A percentile compares a stretch with the other conserved stretches of the same genome.
phyloP scores from a whole-genome alignment of 2,329 filamentous ascomycete species.

The Trichoderma brevicompactum region DNA sequence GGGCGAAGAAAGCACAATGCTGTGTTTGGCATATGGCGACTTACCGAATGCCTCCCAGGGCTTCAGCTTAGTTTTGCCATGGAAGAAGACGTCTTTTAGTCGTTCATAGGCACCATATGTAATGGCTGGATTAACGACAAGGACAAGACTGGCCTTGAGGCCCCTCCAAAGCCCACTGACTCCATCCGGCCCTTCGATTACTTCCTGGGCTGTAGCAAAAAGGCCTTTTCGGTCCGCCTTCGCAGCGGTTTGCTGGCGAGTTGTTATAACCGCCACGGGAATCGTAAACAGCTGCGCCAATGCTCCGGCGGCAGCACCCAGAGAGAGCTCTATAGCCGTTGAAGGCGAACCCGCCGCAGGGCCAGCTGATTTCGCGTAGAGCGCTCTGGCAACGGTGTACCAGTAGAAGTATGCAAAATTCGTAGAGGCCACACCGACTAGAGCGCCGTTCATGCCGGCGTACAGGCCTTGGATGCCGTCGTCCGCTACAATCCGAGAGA shows the following conservation, averaged over 20 bases:
- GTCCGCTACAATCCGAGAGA: constrained; percentile 77
- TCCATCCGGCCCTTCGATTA: constrained; percentile 88
- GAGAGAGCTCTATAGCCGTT: constrained; percentile 78
- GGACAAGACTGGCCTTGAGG: constrained; percentile 90
- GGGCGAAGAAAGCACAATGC: background rate
- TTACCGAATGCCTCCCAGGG: constrained; percentile 90
- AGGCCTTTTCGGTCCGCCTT: constrained; percentile 85
- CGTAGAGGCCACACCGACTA: constrained; percentile 92
- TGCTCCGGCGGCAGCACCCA: constrained; percentile 87
- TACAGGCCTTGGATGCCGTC: constrained; percentile 87
- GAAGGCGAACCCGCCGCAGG: constrained; percentile 60
- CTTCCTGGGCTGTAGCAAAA: constrained; percentile 84
- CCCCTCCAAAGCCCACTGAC: constrained; percentile 90
- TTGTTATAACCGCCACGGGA: constrained; percentile 92
- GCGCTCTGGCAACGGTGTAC: constrained; percentile 84
- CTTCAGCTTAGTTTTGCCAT: constrained; percentile 73
- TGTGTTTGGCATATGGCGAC: constrained; percentile 44
- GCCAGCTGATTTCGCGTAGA: constrained; percentile 71
- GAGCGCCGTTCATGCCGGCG: constrained; percentile 80
- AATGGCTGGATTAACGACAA: constrained; percentile 95
- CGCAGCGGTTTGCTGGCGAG: constrained; percentile 89
- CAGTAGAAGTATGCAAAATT: constrained; percentile 99
- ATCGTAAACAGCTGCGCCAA: constrained; percentile 96
- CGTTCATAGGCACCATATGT: constrained; percentile 97
- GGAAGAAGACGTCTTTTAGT: constrained; percentile 76